These are phyloP conservation scores for Tetratostichococcus sp. DNA, from an alignment of 139 green algal genomes.

Conservation along the genomic window DNA sequence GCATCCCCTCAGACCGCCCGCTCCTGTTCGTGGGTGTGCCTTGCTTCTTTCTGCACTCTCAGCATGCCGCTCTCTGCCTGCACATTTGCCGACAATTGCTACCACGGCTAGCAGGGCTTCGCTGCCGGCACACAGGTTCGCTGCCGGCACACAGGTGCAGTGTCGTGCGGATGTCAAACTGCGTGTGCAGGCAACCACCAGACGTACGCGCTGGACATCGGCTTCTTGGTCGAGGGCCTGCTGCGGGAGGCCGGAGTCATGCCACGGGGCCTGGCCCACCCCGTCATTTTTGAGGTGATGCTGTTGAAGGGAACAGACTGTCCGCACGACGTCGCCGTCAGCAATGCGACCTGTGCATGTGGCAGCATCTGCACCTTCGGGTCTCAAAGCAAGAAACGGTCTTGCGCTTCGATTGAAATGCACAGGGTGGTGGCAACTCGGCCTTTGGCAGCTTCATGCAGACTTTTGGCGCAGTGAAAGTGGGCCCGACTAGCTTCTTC, in stretches of 20 bases:
- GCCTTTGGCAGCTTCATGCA: slow-evolving; percentile 59
- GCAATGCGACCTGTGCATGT: too few relatives aligned
- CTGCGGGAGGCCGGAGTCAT: slow-evolving; percentile 13
- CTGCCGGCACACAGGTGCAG: too few relatives aligned
- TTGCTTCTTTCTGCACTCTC: too few relatives aligned
- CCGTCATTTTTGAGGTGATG: slow-evolving; percentile 63
- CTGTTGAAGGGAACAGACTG: too few relatives aligned
- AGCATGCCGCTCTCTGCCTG: too few relatives aligned
- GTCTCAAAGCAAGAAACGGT: too few relatives aligned
- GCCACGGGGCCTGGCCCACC: slow-evolving; percentile 29
- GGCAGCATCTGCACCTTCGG: too few relatives aligned
- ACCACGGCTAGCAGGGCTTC: too few relatives aligned
- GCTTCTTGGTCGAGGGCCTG: slow-evolving; percentile 17
- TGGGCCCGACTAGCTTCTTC: slow-evolving; percentile 67
- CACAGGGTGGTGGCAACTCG: slow-evolving; percentile 7
- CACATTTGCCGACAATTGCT: too few relatives aligned
- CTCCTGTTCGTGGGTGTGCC: slow-evolving; percentile 71
- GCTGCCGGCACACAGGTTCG: too few relatives aligned
- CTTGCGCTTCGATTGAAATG: too few relatives aligned
- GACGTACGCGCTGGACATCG: slow-evolving; percentile 75
- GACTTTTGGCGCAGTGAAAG: slow-evolving; percentile 88
- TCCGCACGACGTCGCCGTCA: too few relatives aligned
- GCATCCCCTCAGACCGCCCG: slow-evolving; percentile 39
- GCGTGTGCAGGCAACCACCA: slow-evolving; percentile 80
- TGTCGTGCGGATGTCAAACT: not conserved